Evolutionary conservation across 208 protist species (phyloP), one percentile per base, ranked within the genome.

Genomic region (Leptomonas seymouri): DNA sequence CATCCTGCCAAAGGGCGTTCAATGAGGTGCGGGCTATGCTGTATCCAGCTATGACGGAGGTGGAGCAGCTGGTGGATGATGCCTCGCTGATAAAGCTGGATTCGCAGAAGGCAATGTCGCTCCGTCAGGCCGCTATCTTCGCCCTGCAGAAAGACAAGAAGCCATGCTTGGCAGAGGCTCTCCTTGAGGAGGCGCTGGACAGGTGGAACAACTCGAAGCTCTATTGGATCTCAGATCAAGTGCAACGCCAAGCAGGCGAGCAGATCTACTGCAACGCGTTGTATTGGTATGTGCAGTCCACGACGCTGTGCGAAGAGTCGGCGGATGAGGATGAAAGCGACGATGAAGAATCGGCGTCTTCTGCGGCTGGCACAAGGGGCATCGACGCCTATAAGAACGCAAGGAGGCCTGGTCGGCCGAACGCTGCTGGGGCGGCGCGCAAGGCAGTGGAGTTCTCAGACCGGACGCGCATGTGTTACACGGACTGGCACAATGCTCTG

Each of bases 21-120:
- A 30, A 62, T 0, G 18, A 56, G 41, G 59, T 88, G 34, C 74
- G 77, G 6, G 4, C 2, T 0, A 18, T 51, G 23, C 36, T 88
- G 20, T 78, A 67, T 53, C 82, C 82, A 18, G 45, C 81, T 16
- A 81, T 82, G 80, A 87, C 60, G 42, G 60, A 65, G 39, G 58
- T 68, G 31, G 78, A 90, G 41, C 14, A 46, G 34, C 50, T 82
- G 14, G 30, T 79, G 20, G 85, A 90, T 34, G 58, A 81, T 54
- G 79, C 76, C 28, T n/a, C 48, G 16, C 58, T 79, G 20, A 57
- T 21, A 20, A 3, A 14, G 42, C 31, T 71, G 41, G 45, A 54
- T 6, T 55, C 76, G 30, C 71, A 81, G 51, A 77, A 75, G 25
- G 84, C 84, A 21, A 27, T 18, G 16, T 39, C 61, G 57, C 72